Percentiles rank a stretch among this genome's conserved stretches.
phyloP scores from a whole-genome alignment of 352 stramenopile species.

The Achlya hypogyna region DNA sequence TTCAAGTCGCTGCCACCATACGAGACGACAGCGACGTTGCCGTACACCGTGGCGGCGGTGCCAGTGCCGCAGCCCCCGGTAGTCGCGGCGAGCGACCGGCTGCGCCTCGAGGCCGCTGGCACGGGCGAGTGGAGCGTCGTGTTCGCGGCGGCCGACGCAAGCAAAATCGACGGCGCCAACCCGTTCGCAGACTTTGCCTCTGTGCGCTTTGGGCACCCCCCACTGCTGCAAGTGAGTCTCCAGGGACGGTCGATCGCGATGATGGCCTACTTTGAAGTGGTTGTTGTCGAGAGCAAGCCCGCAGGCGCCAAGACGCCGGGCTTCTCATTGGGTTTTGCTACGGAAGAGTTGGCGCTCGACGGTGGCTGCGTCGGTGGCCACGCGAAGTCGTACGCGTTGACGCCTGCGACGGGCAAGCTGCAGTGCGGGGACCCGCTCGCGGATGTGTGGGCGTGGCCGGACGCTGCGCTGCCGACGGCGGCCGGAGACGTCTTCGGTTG shows the following conservation, averaged over 20 bases:
- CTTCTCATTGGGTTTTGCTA: conserved; percentile 47
- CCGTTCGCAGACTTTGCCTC: conserved; percentile 37
- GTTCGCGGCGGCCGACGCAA: not conserved
- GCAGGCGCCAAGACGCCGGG: conserved; percentile 28
- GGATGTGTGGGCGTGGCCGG: conserved; percentile 69
- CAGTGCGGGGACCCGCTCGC: conserved; percentile 40
- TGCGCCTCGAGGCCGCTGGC: not conserved
- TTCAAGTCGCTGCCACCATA: conserved; percentile 27
- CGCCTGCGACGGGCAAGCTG: conserved; percentile 55
- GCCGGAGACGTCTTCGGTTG: conserved; percentile 69
- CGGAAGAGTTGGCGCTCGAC: conserved; percentile 58
- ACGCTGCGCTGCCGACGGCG: conserved; percentile 32
- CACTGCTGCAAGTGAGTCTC: conserved; percentile 59
- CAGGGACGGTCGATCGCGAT: conserved; percentile 59
- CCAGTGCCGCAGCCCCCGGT: conserved; percentile 74
- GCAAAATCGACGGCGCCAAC: not conserved
- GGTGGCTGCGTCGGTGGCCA: conserved; percentile 40
- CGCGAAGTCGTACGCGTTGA: conserved; percentile 56
- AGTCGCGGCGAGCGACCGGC: conserved; percentile 38
- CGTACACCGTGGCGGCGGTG: conserved; percentile 67
- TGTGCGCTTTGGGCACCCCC: conserved; percentile 76
- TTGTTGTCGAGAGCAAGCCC: conserved; percentile 50
- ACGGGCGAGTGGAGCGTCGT: not conserved
- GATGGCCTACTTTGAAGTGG: conserved; percentile 77
- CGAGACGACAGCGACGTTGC: conserved; percentile 47